Conservation (phyloP, 495 filamentous ascomycete species). For the Xylaria acuta region DNA sequence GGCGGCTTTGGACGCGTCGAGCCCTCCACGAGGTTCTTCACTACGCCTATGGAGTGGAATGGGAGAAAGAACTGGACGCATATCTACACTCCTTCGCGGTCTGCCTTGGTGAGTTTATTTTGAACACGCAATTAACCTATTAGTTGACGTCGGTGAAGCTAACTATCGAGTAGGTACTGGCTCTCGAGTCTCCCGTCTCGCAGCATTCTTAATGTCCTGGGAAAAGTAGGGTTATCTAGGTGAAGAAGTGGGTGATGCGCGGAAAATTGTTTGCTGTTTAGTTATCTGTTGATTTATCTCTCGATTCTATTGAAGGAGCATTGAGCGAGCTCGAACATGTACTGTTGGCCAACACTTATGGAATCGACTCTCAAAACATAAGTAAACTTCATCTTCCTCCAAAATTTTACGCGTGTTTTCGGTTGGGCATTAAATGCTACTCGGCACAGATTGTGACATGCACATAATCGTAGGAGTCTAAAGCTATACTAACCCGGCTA, state of each 20-base stretch:
- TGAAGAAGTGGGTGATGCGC: not conserved
- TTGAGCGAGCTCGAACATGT: not conserved
- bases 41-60: constrained; percentile 89
- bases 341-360: not conserved
- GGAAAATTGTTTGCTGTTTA: not conserved
- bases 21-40: constrained; percentile 83
- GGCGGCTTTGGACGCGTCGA: constrained; percentile 82
- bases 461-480: not conserved
- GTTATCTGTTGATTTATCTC: not conserved
- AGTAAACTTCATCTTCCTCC: not conserved
- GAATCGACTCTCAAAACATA: not conserved
- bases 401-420: not conserved
- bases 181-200: constrained; percentile 29
- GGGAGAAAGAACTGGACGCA: constrained; percentile 86
- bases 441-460: not conserved
- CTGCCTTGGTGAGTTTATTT: constrained; percentile 76
- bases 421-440: not conserved
- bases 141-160: not conserved
- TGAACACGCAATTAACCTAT: not conserved
- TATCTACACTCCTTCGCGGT: constrained; percentile 86
- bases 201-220: constrained; percentile 1
- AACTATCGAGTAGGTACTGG: constrained; percentile 36
- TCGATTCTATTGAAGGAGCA: not conserved
- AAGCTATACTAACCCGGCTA: not conserved
- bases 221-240: not conserved